Base-by-base conservation (phyloP, 331 rosid species). In the Dryas integrifolia region DNA sequence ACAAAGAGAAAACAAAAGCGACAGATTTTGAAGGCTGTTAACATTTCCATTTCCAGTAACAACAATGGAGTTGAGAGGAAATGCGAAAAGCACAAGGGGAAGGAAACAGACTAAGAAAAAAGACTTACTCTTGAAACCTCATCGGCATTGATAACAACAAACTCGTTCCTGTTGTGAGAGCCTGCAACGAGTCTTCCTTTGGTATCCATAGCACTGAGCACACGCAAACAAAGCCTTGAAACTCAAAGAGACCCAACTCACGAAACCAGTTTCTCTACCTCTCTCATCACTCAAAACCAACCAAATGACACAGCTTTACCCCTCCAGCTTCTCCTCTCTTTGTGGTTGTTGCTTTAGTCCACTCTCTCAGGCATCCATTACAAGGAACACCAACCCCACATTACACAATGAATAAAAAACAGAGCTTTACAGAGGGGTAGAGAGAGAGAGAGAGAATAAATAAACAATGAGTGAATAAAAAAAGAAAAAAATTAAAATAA, bases 91-190 rank as follows among this genome's bases (percentile, higher is more conserved):
- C 56, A 35, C 35, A 50, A 58, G 39, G 24, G 38, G 14, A 44
- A 57, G 26, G 47, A 3, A 47, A 13, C 1, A 45, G 24, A 65
- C 68, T 18, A 72, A 46, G 40, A 46, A 49, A 5, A 5, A 24
- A 7, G 18, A 75, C 90, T 81, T 79, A 88, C 96, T 72, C 92
- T 75, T 26, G 92, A 82, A 84, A 77, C 85, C 63, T 88, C 93
- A 81, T 88, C 96, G 3, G 96, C 96, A 85, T 88, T 86, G 91
- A 90, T 90, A 39, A 90, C 87, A 74, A 90, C 90, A 77, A 90
- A 90, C 81, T 88, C 96, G 67, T 90, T 88, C 81, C 96, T 85
- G 80, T 88, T 88, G 74, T 90, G 96, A 49, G 96, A 90, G 7
- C 96, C 93, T 2, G 96, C 92, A 81, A 90, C 57, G 8, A 90